Conservation (phyloP, 768 basidiomycete species). For the Gloeostereum incarnatum region DNA sequence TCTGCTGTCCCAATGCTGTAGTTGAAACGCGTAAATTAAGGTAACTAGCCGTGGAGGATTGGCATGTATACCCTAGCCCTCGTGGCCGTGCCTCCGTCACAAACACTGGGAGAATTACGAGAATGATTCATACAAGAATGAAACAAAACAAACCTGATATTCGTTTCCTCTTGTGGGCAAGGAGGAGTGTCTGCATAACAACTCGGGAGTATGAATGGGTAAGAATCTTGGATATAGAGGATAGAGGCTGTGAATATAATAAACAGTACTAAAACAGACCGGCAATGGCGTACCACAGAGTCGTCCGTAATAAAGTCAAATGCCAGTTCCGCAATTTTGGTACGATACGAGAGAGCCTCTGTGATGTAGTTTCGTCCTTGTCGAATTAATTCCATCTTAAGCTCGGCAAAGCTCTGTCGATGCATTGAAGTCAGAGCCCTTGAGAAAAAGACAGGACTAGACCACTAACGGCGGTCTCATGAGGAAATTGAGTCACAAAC, state of each 20-base stretch:
- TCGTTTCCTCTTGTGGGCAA: constrained; percentile 85
- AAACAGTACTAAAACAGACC: constrained; percentile 4
- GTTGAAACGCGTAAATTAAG: constrained; percentile 3
- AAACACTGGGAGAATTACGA: constrained; percentile 49
- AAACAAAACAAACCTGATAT: constrained; percentile 53
- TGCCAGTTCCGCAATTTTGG: constrained; percentile 83
- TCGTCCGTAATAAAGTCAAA: constrained; percentile 93
- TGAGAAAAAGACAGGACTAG: constrained; percentile 1
- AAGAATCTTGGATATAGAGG: constrained; percentile 72
- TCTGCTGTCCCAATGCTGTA: constrained; percentile 86
- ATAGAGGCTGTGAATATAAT: constrained; percentile 6
- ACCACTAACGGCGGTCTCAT: constrained; percentile 64
- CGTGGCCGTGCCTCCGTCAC: constrained; percentile 94
- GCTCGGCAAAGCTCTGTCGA: constrained; percentile 66
- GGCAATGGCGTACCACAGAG: constrained; percentile 53
- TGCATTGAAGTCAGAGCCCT: background rate
- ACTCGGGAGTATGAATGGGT: constrained; percentile 97
- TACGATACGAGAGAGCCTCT: constrained; percentile 77
- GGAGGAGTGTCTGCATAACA: constrained; percentile 85
- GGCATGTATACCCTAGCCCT: constrained; percentile 59
- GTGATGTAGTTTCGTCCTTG: constrained; percentile 73
- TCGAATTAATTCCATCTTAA: constrained; percentile 74
- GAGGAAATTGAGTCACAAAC: constrained; percentile 78
- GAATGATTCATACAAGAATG: constrained; percentile 10
- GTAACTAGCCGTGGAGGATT: background rate